Base-by-base conservation (phyloP, 2,329 filamentous ascomycete species). In the Fonsecaea pugnacius region DNA sequence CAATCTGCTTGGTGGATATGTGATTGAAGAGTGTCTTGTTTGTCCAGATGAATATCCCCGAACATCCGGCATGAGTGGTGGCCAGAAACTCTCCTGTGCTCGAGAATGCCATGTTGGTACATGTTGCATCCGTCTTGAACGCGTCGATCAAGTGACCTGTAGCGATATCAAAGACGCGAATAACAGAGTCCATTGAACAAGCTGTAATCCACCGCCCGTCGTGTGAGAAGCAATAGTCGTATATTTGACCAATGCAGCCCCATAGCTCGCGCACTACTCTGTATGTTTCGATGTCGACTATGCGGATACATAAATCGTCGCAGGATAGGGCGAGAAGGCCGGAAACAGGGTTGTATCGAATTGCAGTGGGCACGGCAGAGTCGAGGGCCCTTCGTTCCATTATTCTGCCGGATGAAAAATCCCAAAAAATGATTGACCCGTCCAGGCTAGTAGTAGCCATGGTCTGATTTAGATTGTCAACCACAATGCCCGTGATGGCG, bases 341-440 rank as follows among this genome's bases (percentile, higher is more conserved):
- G 72, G 89, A 96, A 2, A 87, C 85, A 3, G 89, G 83, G 73
- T 96, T 93, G 74, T 96, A 95, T 63, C 89, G 88, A 70, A 94
- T 88, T 16, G 85, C 87, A 0, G 87, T 91, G 58, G 96, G 88
- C 52, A 88, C 85, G 4, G 88, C 88, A 84, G 91, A 91, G 51
- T 89, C 86, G 90, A 92, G 96, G 75, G 93, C 88, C 58, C 98
- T 87, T 73, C 97, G 88, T 67, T 94, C 85, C 10, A 91, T 74
- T 2, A 98, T 83, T 51, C 87, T 85, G 7, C 94, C 95, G 0
- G 90, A 91, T n/a, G 87, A 78, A 68, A 99, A 96, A 69, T 96
- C 91, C 96, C 96, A 99, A 75, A 99, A 98, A 80, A 97, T 98
- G 72, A 98, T 84, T 76, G 90, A 96, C 35, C 95, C 95, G 76